Evolutionary conservation across 2,329 filamentous ascomycete species (phyloP).

Genomic region (Colletotrichum tofieldiae): DNA sequence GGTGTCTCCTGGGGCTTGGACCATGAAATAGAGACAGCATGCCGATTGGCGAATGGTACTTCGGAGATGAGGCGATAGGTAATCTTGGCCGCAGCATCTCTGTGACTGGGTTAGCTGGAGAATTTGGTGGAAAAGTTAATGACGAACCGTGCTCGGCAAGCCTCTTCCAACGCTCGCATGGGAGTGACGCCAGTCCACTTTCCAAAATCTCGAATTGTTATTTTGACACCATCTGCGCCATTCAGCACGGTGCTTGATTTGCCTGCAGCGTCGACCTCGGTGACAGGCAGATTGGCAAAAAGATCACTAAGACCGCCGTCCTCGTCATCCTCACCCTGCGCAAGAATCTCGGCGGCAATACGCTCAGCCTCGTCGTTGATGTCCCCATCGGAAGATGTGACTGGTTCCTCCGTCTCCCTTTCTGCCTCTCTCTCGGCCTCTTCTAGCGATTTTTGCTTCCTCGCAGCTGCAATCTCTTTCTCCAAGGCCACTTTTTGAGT

Average conservation of each 20-base stretch:
- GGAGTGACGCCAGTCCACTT: conserved; percentile 85
- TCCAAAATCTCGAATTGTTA: conserved; percentile 86
- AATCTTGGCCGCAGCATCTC: conserved; percentile 80
- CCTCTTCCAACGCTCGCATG: conserved; percentile 84
- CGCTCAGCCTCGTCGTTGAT: conserved; percentile 71
- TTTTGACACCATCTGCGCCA: conserved; percentile 65
- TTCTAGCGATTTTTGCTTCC: conserved; percentile 57
- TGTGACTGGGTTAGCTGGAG: conserved; percentile 50
- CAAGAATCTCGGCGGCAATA: conserved; percentile 72
- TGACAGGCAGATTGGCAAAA: conserved; percentile 74
- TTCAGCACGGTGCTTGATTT: conserved; percentile 71
- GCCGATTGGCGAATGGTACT: conserved; percentile 81
- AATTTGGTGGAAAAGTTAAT: neutral
- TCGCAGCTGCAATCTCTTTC: conserved; percentile 70
- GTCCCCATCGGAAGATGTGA: conserved; percentile 59
- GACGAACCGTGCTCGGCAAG: conserved; percentile 82
- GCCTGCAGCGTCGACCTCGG: conserved; percentile 73
- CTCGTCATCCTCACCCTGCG: conserved; percentile 68
- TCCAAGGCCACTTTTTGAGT: conserved; percentile 72
- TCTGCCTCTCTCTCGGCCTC: conserved; percentile 47
- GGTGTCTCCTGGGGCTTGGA: conserved; percentile 77
- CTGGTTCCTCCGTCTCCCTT: conserved; percentile 40
- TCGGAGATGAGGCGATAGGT: conserved; percentile 80
- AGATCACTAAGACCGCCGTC: conserved; percentile 70
- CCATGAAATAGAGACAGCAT: conserved; percentile 84